A percentile compares a stretch with the other conserved stretches of the same genome.
phyloP scores from a whole-genome alignment of 225 moss, liverwort and hornwort genomes.

The Climacium dendroides region DNA sequence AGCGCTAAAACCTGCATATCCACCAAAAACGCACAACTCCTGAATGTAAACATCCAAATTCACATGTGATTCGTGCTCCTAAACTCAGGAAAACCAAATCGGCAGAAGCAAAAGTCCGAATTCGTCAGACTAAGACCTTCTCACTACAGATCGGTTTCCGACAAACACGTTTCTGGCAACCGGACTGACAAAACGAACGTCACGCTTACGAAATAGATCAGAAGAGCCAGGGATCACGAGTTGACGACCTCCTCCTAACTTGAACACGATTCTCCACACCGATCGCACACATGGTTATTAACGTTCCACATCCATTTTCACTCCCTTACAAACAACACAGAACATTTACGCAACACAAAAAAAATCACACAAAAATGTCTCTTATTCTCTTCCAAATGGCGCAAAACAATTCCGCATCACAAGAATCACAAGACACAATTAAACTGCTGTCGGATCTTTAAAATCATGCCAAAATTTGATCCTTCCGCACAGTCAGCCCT shows the following conservation, averaged over 20 bases:
- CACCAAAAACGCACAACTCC: neutral
- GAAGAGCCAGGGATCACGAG: neutral
- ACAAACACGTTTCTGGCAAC: neutral
- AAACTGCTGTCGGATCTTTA: neutral
- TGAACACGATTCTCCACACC: neutral
- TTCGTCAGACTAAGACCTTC: neutral
- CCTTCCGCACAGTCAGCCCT: neutral
- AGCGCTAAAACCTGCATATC: neutral
- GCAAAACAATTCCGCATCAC: neutral
- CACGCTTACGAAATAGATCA: neutral
- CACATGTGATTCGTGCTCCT: neutral
- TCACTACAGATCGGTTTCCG: neutral
- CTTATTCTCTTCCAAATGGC: neutral
- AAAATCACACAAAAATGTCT: neutral
- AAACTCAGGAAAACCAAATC: neutral
- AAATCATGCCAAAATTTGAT: neutral
- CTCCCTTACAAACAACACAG: neutral
- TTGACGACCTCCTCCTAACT: neutral
- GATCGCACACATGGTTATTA: neutral
- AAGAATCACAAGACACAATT: neutral
- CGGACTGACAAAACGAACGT: neutral
- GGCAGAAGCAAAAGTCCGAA: neutral
- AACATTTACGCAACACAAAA: neutral
- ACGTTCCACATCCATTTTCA: neutral
- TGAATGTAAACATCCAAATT: neutral